A percentile compares a stretch with the other conserved stretches of the same genome.
These are phyloP conservation scores for Lactifluus subvellereus DNA, from an alignment of 768 basidiomycete genomes.

Conservation along the genomic window DNA sequence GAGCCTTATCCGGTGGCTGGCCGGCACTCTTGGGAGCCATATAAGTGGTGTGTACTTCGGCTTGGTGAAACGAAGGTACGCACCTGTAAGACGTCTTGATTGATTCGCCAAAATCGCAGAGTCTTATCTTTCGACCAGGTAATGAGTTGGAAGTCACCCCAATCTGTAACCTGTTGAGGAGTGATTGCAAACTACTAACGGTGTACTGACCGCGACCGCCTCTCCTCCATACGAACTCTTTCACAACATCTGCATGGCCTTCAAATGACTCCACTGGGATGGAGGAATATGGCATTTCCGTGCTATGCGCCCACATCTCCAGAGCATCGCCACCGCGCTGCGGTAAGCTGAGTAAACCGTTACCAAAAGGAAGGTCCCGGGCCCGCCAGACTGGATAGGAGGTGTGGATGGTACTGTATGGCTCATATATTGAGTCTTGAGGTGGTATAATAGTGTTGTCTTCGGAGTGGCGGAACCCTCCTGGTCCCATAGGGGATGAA, in stretches of 20 bases:
- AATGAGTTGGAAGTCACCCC: constrained; percentile 54
- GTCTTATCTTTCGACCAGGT: constrained; percentile 91
- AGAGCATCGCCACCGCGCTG: constrained; percentile 81
- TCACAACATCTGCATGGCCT: constrained; percentile 89
- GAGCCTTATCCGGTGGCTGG: constrained; percentile 18
- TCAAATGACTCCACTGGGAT: constrained; percentile 69
- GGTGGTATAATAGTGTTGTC: constrained; percentile 18
- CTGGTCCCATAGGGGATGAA: constrained; percentile 19
- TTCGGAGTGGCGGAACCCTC: constrained; percentile 3
- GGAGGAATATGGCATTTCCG: constrained; percentile 29
- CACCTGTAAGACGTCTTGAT: constrained; percentile 63
- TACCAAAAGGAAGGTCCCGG: constrained; percentile 85
- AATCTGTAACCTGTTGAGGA: constrained; percentile 27
- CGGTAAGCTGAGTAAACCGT: constrained; percentile 79
- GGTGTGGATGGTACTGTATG: constrained; percentile 56
- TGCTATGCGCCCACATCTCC: constrained; percentile 67
- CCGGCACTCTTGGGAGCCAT: constrained; percentile 28
- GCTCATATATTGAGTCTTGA: constrained; percentile 30
- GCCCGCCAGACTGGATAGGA: constrained; percentile 94
- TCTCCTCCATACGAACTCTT: constrained; percentile 95
- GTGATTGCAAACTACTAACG: background rate
- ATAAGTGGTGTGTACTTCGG: background rate
- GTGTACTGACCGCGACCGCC: constrained; percentile 45
- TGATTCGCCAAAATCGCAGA: constrained; percentile 85
- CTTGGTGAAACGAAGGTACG: constrained; percentile 11